phyloP scores from a whole-genome alignment of 2,329 filamentous ascomycete species.

The Bipolaris oryzae region DNA sequence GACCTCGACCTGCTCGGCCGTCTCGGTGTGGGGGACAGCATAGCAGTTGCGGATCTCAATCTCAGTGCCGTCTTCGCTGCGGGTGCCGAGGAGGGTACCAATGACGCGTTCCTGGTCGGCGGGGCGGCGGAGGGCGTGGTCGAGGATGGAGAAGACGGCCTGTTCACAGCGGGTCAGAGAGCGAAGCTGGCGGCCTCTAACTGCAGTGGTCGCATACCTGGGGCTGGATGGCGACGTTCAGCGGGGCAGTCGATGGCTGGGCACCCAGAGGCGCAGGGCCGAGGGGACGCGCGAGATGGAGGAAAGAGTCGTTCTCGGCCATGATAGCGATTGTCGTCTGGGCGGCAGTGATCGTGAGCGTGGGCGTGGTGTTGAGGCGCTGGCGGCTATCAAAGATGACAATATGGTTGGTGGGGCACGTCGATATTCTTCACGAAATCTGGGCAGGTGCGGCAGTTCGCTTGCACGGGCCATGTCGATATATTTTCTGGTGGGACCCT shows the following conservation, averaged over 20 bases:
- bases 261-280: conserved; percentile 80
- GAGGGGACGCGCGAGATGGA: conserved; percentile 91
- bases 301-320: conserved; percentile 84
- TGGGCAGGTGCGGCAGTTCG: conserved; percentile 37
- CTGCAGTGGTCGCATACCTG: conserved; percentile 66
- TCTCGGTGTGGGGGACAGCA: conserved; percentile 97
- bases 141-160: conserved; percentile 72
- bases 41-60: conserved; percentile 96
- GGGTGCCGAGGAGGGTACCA: conserved; percentile 88
- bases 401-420: conserved; percentile 27
- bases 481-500: conserved; percentile 23
- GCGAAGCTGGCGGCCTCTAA: conserved; percentile 1
- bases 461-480: conserved; percentile 37
- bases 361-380: conserved; percentile 17
- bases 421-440: conserved; percentile 42
- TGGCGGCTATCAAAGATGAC: conserved; percentile 24
- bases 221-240: conserved; percentile 93
- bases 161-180: conserved; percentile 33
- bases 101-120: conserved; percentile 95
- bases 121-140: conserved; percentile 92
- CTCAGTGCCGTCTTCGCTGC: conserved; percentile 95
- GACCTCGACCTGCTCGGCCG: conserved; percentile 97
- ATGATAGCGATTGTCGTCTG: conserved; percentile 61
- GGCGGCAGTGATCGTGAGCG: conserved; percentile 59
- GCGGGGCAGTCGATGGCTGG: conserved; percentile 84